Conservation (phyloP, 306 rosid genomes). For the Vigna mungo region DNA sequence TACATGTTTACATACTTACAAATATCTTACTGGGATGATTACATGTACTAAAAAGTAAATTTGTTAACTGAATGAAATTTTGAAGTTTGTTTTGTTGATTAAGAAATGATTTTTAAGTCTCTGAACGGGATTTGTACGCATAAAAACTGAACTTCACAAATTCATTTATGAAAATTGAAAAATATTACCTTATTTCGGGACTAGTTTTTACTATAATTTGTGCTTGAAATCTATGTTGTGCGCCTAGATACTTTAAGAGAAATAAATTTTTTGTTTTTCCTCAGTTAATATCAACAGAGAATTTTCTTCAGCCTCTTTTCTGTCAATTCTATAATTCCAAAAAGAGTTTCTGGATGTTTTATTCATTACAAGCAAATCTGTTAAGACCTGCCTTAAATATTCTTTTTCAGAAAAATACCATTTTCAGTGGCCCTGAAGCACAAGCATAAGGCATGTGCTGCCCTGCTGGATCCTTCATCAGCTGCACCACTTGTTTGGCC, state of each 20-base stretch:
- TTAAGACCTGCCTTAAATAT: constrained; percentile 24
- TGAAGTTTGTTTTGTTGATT: constrained; percentile 3
- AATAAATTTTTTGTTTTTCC: no score
- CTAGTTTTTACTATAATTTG: background rate
- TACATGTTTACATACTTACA: no score
- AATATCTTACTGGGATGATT: no score
- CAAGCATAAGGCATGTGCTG: constrained; percentile 75
- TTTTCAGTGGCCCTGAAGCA: constrained; percentile 72
- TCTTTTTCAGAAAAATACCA: constrained; percentile 78
- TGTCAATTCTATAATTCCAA: constrained; percentile 22
- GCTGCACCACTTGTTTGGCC: constrained; percentile 98
- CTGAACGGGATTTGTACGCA: background rate
- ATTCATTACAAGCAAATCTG: background rate
- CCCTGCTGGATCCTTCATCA: constrained; percentile 77
- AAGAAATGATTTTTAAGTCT: background rate
- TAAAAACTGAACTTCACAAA: background rate
- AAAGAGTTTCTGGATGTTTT: constrained; percentile 2
- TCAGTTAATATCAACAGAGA: no score
- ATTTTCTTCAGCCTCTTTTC: no score
- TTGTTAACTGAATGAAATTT: background rate
- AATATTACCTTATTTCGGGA: background rate
- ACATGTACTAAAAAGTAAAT: background rate
- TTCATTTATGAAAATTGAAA: background rate
- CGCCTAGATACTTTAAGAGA: background rate
- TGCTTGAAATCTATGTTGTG: background rate